Evolutionary conservation across 192 early-diverging fungal species (phyloP).

Genomic region (Backusella westeae): DNA sequence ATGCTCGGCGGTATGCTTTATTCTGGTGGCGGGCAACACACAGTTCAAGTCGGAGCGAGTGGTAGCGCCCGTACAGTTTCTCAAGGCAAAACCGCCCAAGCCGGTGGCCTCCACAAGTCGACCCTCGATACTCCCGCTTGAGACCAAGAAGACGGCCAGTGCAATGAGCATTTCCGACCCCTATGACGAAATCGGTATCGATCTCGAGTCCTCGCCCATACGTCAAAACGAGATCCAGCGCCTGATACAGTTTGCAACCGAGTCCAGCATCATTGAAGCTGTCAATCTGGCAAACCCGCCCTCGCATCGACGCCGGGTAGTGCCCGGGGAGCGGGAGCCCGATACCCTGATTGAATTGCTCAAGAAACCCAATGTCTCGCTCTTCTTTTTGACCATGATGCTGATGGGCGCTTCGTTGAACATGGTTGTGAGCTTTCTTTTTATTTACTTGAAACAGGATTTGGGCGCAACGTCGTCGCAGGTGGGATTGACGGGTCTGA

Average conservation of each 20-base stretch:
- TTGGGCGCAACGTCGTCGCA: constrained; percentile 40
- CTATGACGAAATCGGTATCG: constrained; percentile 17
- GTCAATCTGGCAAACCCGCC: constrained; percentile 33
- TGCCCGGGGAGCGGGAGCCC: constrained; percentile 10
- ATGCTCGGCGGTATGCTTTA: constrained; percentile 35
- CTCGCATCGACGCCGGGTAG: constrained; percentile 8
- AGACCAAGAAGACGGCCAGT: background rate
- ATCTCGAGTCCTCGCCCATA: constrained; percentile 25
- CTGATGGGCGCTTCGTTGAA: constrained; percentile 44
- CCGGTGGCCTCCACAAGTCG: background rate
- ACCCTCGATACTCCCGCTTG: background rate
- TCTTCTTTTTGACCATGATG: constrained; percentile 44
- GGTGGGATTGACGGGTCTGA: constrained; percentile 41
- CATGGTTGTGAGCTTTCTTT: constrained; percentile 42
- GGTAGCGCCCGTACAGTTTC: background rate
- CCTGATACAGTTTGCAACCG: constrained; percentile 39
- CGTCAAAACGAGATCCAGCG: constrained; percentile 38
- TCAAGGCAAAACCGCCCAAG: background rate
- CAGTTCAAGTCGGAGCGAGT: constrained; percentile 35
- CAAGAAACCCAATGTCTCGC: constrained; percentile 29
- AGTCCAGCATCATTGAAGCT: constrained; percentile 39
- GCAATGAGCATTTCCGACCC: background rate
- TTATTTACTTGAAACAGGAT: constrained; percentile 43
- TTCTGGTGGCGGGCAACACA: constrained; percentile 26
- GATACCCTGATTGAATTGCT: constrained; percentile 34